These are phyloP conservation scores for Termitomyces sp. DNA, from an alignment of 768 basidiomycete species.

Conservation along the genomic window DNA sequence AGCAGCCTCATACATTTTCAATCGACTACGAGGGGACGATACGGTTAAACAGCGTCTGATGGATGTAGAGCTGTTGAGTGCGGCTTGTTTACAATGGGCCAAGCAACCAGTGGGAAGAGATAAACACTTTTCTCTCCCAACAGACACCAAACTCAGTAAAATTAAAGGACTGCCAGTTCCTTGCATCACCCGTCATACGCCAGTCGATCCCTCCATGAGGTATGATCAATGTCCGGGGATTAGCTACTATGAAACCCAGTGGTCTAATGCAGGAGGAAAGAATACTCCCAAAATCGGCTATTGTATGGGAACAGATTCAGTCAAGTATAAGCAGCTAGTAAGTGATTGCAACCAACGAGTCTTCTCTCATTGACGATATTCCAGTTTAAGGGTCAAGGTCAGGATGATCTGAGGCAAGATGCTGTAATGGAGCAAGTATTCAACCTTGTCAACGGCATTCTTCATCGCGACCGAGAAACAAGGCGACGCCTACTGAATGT, in stretches of 20 bases:
- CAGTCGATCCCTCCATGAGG: slow-evolving; percentile 60
- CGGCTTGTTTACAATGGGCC: slow-evolving; percentile 71
- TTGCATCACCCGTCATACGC: slow-evolving; percentile 67
- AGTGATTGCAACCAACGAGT: neutral
- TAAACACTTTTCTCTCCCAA: slow-evolving; percentile 35
- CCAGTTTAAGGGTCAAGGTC: slow-evolving; percentile 88
- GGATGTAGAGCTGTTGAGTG: slow-evolving; percentile 55
- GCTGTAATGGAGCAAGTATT: slow-evolving; percentile 99
- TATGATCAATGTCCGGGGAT: slow-evolving; percentile 76
- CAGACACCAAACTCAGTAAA: slow-evolving; percentile 35
- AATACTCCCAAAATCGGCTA: slow-evolving; percentile 77
- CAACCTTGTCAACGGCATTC: slow-evolving; percentile 75
- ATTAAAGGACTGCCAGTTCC: slow-evolving; percentile 66
- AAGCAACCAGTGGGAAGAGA: slow-evolving; percentile 44
- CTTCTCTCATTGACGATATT: neutral
- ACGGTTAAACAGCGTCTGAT: slow-evolving; percentile 31
- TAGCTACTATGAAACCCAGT: slow-evolving; percentile 49
- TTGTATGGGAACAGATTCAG: slow-evolving; percentile 66
- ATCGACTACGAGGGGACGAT: slow-evolving; percentile 41
- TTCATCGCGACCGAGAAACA: slow-evolving; percentile 71
- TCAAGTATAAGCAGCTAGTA: slow-evolving; percentile 68
- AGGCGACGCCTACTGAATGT: slow-evolving; percentile 65
- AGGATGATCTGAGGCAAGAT: slow-evolving; percentile 93
- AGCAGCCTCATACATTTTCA: slow-evolving; percentile 62
- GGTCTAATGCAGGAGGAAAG: slow-evolving; percentile 66